phyloP scores from a whole-genome alignment of 176 grass and related monocot genomes.

The Poa pratensis region DNA sequence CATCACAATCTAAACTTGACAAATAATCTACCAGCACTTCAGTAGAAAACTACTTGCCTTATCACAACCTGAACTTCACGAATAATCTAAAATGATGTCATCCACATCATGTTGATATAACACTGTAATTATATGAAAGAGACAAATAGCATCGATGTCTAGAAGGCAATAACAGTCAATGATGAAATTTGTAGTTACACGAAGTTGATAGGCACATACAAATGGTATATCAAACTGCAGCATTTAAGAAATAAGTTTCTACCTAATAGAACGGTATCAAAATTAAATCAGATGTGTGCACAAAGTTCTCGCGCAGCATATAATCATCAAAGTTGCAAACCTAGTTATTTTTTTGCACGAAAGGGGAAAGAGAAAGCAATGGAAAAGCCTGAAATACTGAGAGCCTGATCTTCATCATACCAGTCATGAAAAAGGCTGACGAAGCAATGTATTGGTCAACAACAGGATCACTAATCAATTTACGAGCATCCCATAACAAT shows the following conservation, averaged over 20 bases:
- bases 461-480: slow-evolving; percentile 44
- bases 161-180: slow-evolving; percentile 5
- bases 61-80: not conserved
- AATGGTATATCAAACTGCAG: slow-evolving; percentile 3
- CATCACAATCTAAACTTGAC: slow-evolving; percentile 10
- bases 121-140: not conserved
- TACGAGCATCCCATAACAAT: slow-evolving; percentile 56
- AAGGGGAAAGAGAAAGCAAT: not conserved
- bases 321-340: slow-evolving; percentile 9
- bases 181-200: not conserved
- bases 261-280: slow-evolving; percentile 11
- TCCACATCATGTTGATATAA: not conserved
- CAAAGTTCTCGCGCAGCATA: slow-evolving; percentile 17
- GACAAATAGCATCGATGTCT: not conserved
- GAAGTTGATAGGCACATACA: not conserved
- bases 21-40: slow-evolving; percentile 2
- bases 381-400: not conserved
- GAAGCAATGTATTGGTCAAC: slow-evolving; percentile 44
- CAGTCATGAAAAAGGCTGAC: slow-evolving; percentile 43
- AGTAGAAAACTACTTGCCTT: not conserved
- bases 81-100: slow-evolving; percentile 27
- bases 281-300: slow-evolving; percentile 9
- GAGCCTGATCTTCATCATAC: slow-evolving; percentile 45
- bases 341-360: slow-evolving; percentile 7
- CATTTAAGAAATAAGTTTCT: slow-evolving; percentile 12